phyloP scores from a whole-genome alignment of 495 filamentous ascomycete genomes.

The Talaromyces nanjingensis region DNA sequence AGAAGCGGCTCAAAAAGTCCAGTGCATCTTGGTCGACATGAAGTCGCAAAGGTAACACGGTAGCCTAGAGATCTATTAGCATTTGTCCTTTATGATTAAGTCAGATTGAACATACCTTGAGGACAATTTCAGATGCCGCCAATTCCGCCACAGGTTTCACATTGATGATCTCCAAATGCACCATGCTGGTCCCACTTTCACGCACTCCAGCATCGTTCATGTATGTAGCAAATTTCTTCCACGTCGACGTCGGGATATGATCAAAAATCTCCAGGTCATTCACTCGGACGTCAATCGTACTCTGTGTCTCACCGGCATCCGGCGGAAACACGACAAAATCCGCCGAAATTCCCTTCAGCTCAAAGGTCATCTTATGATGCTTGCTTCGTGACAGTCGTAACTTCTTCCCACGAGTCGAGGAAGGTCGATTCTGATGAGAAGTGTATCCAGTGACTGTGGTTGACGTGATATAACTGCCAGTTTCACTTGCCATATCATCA shows the following conservation, averaged over 20 bases:
- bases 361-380: slow-evolving; percentile 91
- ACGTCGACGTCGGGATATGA: slow-evolving; percentile 89
- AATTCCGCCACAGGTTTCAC: slow-evolving; percentile 78
- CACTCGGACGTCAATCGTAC: slow-evolving; percentile 75
- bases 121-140: slow-evolving; percentile 81
- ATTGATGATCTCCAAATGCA: slow-evolving; percentile 80
- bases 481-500: slow-evolving; percentile 81
- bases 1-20: slow-evolving; percentile 95
- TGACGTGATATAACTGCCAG: slow-evolving; percentile 72
- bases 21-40: slow-evolving; percentile 98
- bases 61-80: slow-evolving; percentile 44
- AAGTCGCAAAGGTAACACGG: slow-evolving; percentile 76
- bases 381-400: slow-evolving; percentile 78
- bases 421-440: slow-evolving; percentile 40
- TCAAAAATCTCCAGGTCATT: slow-evolving; percentile 86
- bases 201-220: slow-evolving; percentile 79
- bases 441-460: slow-evolving; percentile 57
- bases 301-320: slow-evolving; percentile 70
- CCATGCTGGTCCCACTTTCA: slow-evolving; percentile 79
- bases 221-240: slow-evolving; percentile 96
- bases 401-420: slow-evolving; percentile 43
- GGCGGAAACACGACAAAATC: slow-evolving; percentile 83
- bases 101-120: slow-evolving; percentile 49
- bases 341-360: slow-evolving; percentile 76
- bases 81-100: neutral